Conservation (phyloP, 129 eudicot genomes). For the Tagetes erecta region DNA sequence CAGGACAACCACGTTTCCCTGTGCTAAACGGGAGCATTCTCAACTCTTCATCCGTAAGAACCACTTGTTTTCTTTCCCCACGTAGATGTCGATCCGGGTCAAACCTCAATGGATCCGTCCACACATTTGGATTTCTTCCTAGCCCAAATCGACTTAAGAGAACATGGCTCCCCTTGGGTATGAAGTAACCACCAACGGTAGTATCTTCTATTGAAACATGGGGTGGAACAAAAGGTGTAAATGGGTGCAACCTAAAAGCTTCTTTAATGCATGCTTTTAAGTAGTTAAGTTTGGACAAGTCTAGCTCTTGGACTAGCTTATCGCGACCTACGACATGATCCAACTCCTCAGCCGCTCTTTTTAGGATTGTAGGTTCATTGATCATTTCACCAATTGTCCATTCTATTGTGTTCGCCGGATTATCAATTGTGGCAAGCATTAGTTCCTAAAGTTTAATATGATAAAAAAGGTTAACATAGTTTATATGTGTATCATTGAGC, state of each 20-base stretch:
- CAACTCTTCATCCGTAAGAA: slow-evolving; percentile 28
- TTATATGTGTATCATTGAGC: too few species aligned
- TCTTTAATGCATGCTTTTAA: slow-evolving; percentile 32
- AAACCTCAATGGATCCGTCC: slow-evolving; percentile 32
- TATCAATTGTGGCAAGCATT: slow-evolving; percentile 28
- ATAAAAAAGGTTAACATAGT: not conserved
- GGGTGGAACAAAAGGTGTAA: slow-evolving; percentile 25
- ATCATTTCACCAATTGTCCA: slow-evolving; percentile 26
- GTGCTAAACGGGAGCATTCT: slow-evolving; percentile 31
- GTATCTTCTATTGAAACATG: slow-evolving; percentile 24
- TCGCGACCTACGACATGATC: slow-evolving; percentile 25
- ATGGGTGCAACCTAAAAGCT: slow-evolving; percentile 32
- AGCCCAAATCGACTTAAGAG: slow-evolving; percentile 28
- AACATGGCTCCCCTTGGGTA: slow-evolving; percentile 40
- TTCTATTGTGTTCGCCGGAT: slow-evolving; percentile 25
- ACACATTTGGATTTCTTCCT: slow-evolving; percentile 28
- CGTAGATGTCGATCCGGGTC: slow-evolving; percentile 29
- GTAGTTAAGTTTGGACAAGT: slow-evolving; percentile 25
- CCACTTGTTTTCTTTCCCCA: slow-evolving; percentile 19
- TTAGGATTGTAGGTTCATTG: slow-evolving; percentile 20
- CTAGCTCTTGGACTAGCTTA: slow-evolving; percentile 20
- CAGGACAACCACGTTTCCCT: slow-evolving; percentile 33
- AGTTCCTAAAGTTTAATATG: slow-evolving; percentile 1
- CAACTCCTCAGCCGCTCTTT: slow-evolving; percentile 10
- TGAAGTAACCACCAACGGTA: slow-evolving; percentile 24